A percentile compares a stretch with the other conserved stretches of the same genome.
Evolutionary conservation across 768 basidiomycete genomes (phyloP).

Genomic region (Kwoniella dejecticola): DNA sequence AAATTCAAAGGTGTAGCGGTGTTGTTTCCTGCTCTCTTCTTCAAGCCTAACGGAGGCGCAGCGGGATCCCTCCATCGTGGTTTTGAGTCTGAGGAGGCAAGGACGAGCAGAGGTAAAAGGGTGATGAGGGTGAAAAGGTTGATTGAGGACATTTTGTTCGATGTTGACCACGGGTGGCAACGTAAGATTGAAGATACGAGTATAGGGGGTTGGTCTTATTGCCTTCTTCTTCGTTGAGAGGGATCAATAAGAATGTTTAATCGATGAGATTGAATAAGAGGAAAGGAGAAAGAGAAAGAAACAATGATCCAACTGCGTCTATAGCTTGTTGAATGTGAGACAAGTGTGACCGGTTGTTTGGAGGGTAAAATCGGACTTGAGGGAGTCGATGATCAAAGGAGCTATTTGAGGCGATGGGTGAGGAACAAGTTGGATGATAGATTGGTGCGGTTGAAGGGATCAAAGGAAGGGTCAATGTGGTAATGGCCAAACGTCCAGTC

Average conservation of each 20-base stretch:
- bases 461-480: too few species aligned
- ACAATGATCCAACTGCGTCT: not conserved
- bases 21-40: slow-evolving; percentile 13
- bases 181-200: too few species aligned
- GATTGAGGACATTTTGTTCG: slow-evolving; percentile 13
- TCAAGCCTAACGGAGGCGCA: slow-evolving; percentile 8
- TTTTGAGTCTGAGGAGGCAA: slow-evolving; percentile 15
- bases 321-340: not conserved
- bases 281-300: not conserved
- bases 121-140: slow-evolving; percentile 22
- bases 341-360: not conserved
- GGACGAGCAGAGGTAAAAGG: slow-evolving; percentile 40
- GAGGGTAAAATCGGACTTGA: not conserved
- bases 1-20: slow-evolving; percentile 35
- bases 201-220: not conserved
- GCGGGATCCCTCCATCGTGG: slow-evolving; percentile 10
- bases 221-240: slow-evolving; percentile 24
- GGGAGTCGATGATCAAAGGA: slow-evolving; percentile 3
- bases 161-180: not conserved
- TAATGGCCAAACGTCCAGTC: too few species aligned
- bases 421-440: not conserved
- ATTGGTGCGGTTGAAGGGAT: too few species aligned
- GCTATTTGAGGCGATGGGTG: not conserved
- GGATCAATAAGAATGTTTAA: slow-evolving; percentile 18
- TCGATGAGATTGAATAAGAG: not conserved